Base-by-base conservation (phyloP, 306 rosid genomes). In the Cyclanthera cordifolia region DNA sequence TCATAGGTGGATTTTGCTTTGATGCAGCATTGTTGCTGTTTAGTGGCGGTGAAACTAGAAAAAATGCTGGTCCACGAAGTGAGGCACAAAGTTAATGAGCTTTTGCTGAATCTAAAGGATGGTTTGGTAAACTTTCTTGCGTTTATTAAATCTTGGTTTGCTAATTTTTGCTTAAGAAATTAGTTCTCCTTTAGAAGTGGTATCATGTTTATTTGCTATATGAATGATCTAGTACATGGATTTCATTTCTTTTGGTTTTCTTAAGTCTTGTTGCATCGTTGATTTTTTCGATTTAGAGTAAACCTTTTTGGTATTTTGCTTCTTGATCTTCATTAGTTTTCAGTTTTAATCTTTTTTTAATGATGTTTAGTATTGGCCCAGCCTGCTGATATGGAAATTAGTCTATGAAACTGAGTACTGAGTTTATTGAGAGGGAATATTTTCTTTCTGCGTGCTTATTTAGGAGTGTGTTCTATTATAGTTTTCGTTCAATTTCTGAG, bases 1-100 rank as follows among this genome's bases (percentile, higher is more conserved):
- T n/a, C n/a, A n/a, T n/a, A n/a, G n/a, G n/a, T n/a, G n/a, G n/a
- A n/a, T n/a, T n/a, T n/a, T n/a, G n/a, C n/a, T n/a, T n/a, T 63
- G 79, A 83, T 41, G 47, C 37, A 34, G 87, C 90, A 76, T 63
- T 93, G 82, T 87, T 93, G 45, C 73, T 93, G 66, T 93, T 93
- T 72, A 93, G 98, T 53, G 98, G 98, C 8, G 96, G 96, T n/a
- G 98, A 89, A 85, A 93, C 98, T 27, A 72, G 94, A 63, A 86
- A 80, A 75, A 86, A 79, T 17, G 99, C 99, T 0, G 96, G 99
- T 8, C 98, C 98, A 39, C 83, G 96, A 20, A 89, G 98, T 30
- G 96, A 93, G 78, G 98, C 96, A 0, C 98, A 93, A 83, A 93
- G 98, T 78, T 93, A 87, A 78, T 93, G 96, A 91, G 93, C 88